phyloP scores from a whole-genome alignment of 2,329 filamentous ascomycete species.

The Aphanocladium album region DNA sequence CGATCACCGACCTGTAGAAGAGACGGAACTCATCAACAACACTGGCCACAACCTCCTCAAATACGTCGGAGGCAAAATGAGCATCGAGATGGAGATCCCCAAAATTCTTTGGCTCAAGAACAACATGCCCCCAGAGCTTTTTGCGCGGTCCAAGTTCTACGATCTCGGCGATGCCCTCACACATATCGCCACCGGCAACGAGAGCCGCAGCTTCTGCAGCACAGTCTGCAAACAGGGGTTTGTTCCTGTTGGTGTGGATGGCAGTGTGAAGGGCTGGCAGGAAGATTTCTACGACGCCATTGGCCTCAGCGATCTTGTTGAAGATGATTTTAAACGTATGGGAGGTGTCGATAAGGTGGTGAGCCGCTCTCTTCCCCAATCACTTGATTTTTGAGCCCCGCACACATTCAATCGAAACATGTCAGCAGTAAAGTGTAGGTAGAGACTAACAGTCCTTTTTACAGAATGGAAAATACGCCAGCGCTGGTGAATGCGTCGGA shows the following conservation, averaged over 20 bases:
- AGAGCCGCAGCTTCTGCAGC: slow-evolving; percentile 90
- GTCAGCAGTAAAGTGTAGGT: background rate
- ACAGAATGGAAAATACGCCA: slow-evolving; percentile 87
- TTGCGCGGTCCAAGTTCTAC: slow-evolving; percentile 93
- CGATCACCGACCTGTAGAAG: slow-evolving; percentile 84
- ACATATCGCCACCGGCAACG: slow-evolving; percentile 86
- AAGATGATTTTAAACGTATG: slow-evolving; percentile 88
- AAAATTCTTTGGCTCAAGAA: slow-evolving; percentile 99
- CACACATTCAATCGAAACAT: background rate
- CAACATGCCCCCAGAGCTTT: slow-evolving; percentile 89
- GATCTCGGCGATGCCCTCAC: slow-evolving; percentile 90
- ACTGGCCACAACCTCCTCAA: slow-evolving; percentile 89
- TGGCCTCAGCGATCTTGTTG: slow-evolving; percentile 75
- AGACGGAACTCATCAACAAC: slow-evolving; percentile 89
- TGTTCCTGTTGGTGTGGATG: slow-evolving; percentile 94
- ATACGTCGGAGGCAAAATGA: slow-evolving; percentile 98
- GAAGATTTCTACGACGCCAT: slow-evolving; percentile 87
- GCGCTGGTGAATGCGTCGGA: slow-evolving; percentile 87
- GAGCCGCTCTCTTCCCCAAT: slow-evolving; percentile 47
- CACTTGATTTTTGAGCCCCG: background rate
- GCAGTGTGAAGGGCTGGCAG: slow-evolving; percentile 97
- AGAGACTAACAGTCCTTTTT: slow-evolving; percentile 5
- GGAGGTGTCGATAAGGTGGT: slow-evolving; percentile 94
- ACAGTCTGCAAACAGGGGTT: slow-evolving; percentile 97
- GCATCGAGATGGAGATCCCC: slow-evolving; percentile 98